These are phyloP conservation scores for Curvularia lunata DNA, from an alignment of 2,329 filamentous ascomycete species.

Conservation along the genomic window DNA sequence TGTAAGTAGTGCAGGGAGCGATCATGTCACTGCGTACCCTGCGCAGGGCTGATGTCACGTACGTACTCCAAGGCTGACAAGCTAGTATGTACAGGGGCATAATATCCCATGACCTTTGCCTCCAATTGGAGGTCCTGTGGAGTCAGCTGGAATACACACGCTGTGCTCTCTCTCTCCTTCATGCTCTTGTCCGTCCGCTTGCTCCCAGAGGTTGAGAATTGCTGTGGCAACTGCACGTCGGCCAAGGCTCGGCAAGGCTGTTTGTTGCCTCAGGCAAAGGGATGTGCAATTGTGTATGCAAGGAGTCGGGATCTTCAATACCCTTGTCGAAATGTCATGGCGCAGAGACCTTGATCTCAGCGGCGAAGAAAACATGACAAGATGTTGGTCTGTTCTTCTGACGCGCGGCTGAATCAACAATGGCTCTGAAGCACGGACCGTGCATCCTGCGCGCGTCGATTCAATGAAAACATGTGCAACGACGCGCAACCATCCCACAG, in stretches of 20 bases:
- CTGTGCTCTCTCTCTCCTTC: conserved; percentile 2
- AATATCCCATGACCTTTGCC: not conserved
- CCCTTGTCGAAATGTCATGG: not conserved
- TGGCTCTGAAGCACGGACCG: not conserved
- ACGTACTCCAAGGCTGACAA: not conserved
- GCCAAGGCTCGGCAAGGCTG: conserved; percentile 11
- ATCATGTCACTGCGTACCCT: not conserved
- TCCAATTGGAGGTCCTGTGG: not conserved
- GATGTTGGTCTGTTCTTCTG: conserved; percentile 3
- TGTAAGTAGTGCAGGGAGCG: not conserved
- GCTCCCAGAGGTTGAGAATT: conserved; percentile 5
- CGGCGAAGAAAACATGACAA: not conserved
- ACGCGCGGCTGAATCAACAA: conserved; percentile 6
- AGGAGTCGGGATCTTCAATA: not conserved
- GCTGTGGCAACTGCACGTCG: conserved; percentile 3
- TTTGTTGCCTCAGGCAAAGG: not conserved
- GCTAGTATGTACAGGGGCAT: not conserved
- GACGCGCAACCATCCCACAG: conserved; percentile 8
- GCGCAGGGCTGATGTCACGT: not conserved
- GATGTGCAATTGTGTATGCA: not conserved
- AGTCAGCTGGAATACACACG: conserved; percentile 1
- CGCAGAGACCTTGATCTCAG: conserved; percentile 3
- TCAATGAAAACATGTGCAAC: conserved; percentile 7
- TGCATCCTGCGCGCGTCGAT: not conserved
- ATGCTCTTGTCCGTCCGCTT: conserved; percentile 8